Percentiles rank a stretch among this genome's conserved stretches.
These are phyloP conservation scores for Chaetomiaceae sp. DNA, from an alignment of 2,329 filamentous ascomycete species.

Conservation along the genomic window DNA sequence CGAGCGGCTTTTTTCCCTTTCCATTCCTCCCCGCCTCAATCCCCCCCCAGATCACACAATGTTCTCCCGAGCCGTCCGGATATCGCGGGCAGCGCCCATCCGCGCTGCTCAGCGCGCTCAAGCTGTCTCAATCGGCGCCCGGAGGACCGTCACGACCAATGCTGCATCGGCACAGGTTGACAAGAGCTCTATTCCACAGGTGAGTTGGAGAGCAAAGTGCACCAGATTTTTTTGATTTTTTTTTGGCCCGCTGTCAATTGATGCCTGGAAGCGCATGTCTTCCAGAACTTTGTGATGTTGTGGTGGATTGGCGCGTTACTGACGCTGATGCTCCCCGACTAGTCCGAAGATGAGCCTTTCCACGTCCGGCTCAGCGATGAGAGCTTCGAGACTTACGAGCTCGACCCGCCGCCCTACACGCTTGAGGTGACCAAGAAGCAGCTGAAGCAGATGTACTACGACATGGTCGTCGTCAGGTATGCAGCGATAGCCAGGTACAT, in stretches of 20 bases:
- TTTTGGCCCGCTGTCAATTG: conserved; percentile 3
- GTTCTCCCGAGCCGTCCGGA: conserved; percentile 67
- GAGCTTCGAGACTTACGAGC: conserved; percentile 99
- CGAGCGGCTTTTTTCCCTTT: background rate
- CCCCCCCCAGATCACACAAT: conserved; percentile 40
- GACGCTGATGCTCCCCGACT: conserved; percentile 19
- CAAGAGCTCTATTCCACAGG: conserved; percentile 59
- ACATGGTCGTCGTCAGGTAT: conserved; percentile 94
- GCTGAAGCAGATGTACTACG: conserved; percentile 97
- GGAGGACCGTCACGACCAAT: conserved; percentile 87
- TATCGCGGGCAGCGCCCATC: conserved; percentile 57
- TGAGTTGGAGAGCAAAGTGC: conserved; percentile 29
- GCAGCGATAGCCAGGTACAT: conserved; percentile 28
- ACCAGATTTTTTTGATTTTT: conserved; percentile 7
- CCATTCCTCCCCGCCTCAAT: conserved; percentile 1
- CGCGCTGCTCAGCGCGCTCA: conserved; percentile 44
- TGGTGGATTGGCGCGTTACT: conserved; percentile 11
- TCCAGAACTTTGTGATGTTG: background rate
- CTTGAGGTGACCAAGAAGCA: conserved; percentile 94
- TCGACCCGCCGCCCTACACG: conserved; percentile 92
- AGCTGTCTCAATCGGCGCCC: conserved; percentile 44
- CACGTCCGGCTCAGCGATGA: conserved; percentile 90
- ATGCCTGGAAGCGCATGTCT: background rate
- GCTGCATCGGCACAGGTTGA: conserved; percentile 88
- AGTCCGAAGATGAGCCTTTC: conserved; percentile 95